Evolutionary conservation across 2,329 filamentous ascomycete species (phyloP).

Genomic region (Diaporthe eres): DNA sequence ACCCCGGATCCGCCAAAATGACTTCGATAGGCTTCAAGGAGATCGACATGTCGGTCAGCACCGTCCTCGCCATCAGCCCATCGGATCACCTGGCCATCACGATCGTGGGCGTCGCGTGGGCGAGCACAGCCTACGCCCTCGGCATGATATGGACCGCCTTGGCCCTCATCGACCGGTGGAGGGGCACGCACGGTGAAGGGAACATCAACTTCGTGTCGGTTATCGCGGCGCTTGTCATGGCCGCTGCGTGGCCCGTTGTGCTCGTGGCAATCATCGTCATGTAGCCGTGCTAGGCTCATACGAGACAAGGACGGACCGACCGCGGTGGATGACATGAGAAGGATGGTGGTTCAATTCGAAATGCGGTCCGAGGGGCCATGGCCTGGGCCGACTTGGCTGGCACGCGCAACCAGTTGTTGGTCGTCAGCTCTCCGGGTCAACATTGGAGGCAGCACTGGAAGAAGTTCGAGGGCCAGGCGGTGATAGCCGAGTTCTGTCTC

Average conservation of each 20-base stretch:
- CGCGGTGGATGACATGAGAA: neutral
- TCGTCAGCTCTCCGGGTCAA: neutral
- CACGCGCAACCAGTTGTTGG: neutral
- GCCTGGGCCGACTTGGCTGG: neutral
- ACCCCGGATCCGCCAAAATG: constrained; percentile 15
- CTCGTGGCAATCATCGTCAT: constrained; percentile 38
- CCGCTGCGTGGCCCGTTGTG: constrained; percentile 45
- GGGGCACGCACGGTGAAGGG: constrained; percentile 45
- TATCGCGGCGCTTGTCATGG: constrained; percentile 43
- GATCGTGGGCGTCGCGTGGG: constrained; percentile 45
- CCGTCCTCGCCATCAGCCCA: constrained; percentile 31
- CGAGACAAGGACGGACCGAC: too few species aligned
- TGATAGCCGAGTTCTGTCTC: neutral
- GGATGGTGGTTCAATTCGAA: neutral
- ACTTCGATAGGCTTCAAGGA: constrained; percentile 28
- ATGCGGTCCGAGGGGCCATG: neutral
- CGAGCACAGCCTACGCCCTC: constrained; percentile 43
- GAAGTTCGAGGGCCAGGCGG: neutral
- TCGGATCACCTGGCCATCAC: constrained; percentile 41
- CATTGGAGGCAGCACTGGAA: neutral
- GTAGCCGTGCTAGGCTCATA: neutral
- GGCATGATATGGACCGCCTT: constrained; percentile 47
- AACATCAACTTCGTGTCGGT: constrained; percentile 42
- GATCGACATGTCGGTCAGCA: constrained; percentile 20
- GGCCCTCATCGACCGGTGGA: constrained; percentile 48